Evolutionary conservation across 2,329 filamentous ascomycete genomes (phyloP).

Genomic region (Mycocentrospora acerina): DNA sequence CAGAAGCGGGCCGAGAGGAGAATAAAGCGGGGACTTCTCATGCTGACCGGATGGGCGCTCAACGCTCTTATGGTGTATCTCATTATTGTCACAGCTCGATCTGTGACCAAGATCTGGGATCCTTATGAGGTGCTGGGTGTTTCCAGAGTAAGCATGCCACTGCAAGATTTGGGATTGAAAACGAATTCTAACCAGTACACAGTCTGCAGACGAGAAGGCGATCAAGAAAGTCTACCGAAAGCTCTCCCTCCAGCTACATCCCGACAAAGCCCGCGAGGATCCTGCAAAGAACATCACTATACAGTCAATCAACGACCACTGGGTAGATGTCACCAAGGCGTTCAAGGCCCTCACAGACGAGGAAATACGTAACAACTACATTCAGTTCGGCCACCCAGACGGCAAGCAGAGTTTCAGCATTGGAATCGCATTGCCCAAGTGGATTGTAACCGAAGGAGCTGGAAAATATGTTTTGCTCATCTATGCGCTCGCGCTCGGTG

Average conservation of each 20-base stretch:
- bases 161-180: constrained; percentile 1
- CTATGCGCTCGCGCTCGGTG: constrained; percentile 84
- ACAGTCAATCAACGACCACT: constrained; percentile 81
- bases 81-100: constrained; percentile 74
- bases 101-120: constrained; percentile 82
- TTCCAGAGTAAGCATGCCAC: constrained; percentile 62
- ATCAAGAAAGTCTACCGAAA: constrained; percentile 91
- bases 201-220: constrained; percentile 82
- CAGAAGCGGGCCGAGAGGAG: constrained; percentile 89
- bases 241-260: constrained; percentile 83
- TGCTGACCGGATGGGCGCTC: constrained; percentile 73
- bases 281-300: constrained; percentile 83
- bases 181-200: constrained; percentile 20
- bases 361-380: constrained; percentile 94
- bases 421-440: constrained; percentile 90
- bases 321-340: constrained; percentile 94
- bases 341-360: constrained; percentile 98
- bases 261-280: constrained; percentile 88
- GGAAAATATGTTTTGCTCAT: constrained; percentile 93
- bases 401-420: constrained; percentile 99
- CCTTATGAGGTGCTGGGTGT: constrained; percentile 93
- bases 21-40: constrained; percentile 78
- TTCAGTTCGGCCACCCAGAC: constrained; percentile 93
- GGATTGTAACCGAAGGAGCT: constrained; percentile 89
- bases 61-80: constrained; percentile 93